Evolutionary conservation across 306 rosid genomes (phyloP).

Genomic region (Lathyrus tuberosus): DNA sequence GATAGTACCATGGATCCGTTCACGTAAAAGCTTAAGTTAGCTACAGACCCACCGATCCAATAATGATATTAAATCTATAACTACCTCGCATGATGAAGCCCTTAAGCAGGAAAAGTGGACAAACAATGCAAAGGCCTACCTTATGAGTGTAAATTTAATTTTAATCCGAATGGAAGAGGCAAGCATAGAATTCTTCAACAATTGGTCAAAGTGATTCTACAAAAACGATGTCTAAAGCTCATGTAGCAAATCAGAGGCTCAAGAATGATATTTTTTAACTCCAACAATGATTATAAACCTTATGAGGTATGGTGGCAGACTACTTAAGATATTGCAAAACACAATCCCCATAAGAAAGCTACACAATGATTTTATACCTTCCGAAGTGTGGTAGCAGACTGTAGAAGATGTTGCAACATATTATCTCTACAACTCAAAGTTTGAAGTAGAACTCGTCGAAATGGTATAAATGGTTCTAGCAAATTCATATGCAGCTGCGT

Average conservation of each 20-base stretch:
- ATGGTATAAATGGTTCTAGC: constrained; percentile 89
- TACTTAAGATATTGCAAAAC: constrained; percentile 64
- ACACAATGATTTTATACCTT: constrained; percentile 56
- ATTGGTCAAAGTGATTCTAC: neutral
- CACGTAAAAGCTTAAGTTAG: constrained; percentile 8
- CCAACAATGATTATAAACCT: constrained; percentile 43
- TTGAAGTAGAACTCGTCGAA: constrained; percentile 84
- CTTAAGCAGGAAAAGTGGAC: neutral
- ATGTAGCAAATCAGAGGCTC: neutral
- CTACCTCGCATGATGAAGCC: neutral
- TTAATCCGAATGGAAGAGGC: neutral
- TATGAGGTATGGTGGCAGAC: constrained; percentile 66
- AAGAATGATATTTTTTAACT: neutral
- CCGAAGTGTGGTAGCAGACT: constrained; percentile 83
- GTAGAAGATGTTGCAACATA: constrained; percentile 74
- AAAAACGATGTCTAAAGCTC: constrained; percentile 11
- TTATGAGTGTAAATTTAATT: constrained; percentile 14
- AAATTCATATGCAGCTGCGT: constrained; percentile 83
- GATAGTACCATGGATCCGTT: constrained; percentile 17
- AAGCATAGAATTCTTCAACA: constrained; percentile 14
- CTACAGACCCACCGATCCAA: constrained; percentile 7
- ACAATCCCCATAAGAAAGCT: constrained; percentile 56
- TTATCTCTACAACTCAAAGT: constrained; percentile 69
- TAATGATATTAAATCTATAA: constrained; percentile 12
- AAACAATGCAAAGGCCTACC: constrained; percentile 9